Base-by-base conservation (phyloP, 2,329 filamentous ascomycete genomes). In the Hymenoscyphus fructigenus region DNA sequence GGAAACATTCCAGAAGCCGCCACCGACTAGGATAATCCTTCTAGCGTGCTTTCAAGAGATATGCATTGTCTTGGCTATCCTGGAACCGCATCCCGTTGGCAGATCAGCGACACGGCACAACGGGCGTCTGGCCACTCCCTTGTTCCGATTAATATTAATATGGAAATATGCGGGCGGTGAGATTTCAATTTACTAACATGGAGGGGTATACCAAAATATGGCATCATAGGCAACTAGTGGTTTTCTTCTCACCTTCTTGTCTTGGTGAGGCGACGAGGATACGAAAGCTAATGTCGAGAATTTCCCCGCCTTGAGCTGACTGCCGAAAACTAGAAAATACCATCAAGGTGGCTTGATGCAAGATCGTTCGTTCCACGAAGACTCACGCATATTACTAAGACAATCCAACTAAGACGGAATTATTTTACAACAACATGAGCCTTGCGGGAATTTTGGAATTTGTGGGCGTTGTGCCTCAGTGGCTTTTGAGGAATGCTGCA, bases 1-100 rank as follows among this genome's bases (percentile, higher is more conserved):
- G 67, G 68, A 59, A 70, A 65, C 59, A 36, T 70, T 70, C 68
- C 67, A 60, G 68, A 70, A 70, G 63, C 29, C 62, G 65, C 67
- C 64, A 69, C 67, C 29, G 10, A 17, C 26, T 12, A 57, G 55
- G 32, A 26, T 58, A n/a, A 26, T 56, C 50, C 62, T 68, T 70
- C 68, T 68, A 70, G 66, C 65, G 65, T 64, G 41, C 59, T 67
- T 7, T 57, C 26, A 28, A 17, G 44, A 23, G 34, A 28, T 34
- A 41, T 50, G 58, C 26, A 59, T 23, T 59, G 34, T 23, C 57
- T 38, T 34, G 10, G 34, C 32, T 10, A 26, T 2, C 28, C 29
- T 58, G 56, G 56, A 20, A 32, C 56, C 32, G n/a, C 56, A 20
- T 34, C 56, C 32, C n/a, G 12, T 34, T 58, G 28, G n/a, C 12